Base-by-base conservation (phyloP, 345 rosid species). In the Eucalyptus dawsonii region DNA sequence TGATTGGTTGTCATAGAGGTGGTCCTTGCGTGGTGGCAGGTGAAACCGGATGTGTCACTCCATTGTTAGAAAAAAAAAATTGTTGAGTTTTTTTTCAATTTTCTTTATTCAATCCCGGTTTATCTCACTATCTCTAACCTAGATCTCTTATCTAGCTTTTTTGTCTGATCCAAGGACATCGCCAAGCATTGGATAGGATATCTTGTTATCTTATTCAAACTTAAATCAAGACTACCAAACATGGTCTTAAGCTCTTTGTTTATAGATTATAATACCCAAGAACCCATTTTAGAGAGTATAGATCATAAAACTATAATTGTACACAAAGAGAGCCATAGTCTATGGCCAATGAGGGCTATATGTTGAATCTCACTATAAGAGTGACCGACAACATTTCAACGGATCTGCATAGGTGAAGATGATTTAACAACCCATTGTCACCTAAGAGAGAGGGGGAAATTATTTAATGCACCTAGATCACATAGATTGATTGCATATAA, bases 311-410 rank as follows among this genome's bases (percentile, higher is more conserved):
- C 62, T 56, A 56, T 56, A 56, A 56, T 56, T 56, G 1, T 56
- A 56, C 27, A 60, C 2, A 60, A 0, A 27, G 8, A 60, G 4
- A 27, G 31, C 29, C 65, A 58, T 5, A 58, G 65, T 58, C 65
- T 25, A 58, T 60, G 31, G 69, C 69, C 69, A 69, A 6, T 5
- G 62, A 21, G 62, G 62, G 17, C 17, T 14, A 34, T 19, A 69
- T 9, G 22, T 10, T 69, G 42, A 69, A 17, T 69, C 25, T 72
- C 25, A 34, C 25, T 17, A 2, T 34, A 6, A 62, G 31, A 62
- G 8, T 13, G 34, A 62, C 4, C 7, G 0, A 34, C 4, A 4
- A 72, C 1, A 3, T 34, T 24, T 72, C 25, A 11, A 34, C 14
- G 7, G 12, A 69, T 17, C 1, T 5, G 1, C 44, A 34, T 34